Evolutionary conservation across 495 filamentous ascomycete species (phyloP).

Genomic region (Trichoderma asperelloides): DNA sequence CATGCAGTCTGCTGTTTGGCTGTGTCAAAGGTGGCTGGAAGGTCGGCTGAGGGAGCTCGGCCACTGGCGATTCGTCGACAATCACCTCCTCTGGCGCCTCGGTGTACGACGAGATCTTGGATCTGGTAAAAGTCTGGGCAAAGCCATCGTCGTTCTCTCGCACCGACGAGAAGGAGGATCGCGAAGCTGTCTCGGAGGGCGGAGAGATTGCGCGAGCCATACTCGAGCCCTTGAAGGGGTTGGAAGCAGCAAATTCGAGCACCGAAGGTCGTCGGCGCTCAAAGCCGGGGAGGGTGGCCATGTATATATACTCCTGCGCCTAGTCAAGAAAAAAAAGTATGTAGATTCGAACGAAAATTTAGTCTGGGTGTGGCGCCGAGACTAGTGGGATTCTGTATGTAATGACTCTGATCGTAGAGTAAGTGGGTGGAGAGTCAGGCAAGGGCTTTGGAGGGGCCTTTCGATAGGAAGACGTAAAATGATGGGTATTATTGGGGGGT

Average conservation of each 20-base stretch:
- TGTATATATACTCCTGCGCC: background rate
- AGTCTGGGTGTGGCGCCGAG: constrained; percentile 4
- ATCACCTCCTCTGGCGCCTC: constrained; percentile 32
- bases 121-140: constrained; percentile 63
- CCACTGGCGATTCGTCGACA: constrained; percentile 23
- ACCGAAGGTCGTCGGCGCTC: constrained; percentile 6
- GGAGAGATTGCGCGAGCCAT: constrained; percentile 1
- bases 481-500: background rate
- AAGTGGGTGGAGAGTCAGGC: constrained; percentile 2
- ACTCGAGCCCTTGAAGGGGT: background rate
- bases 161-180: constrained; percentile 50
- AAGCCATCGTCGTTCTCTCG: constrained; percentile 44
- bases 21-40: constrained; percentile 36
- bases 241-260: background rate
- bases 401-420: background rate
- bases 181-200: constrained; percentile 32
- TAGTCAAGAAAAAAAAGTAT: background rate
- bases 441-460: background rate
- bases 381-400: constrained; percentile 2
- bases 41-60: constrained; percentile 35
- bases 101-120: constrained; percentile 51
- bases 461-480: background rate
- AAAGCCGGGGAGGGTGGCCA: background rate
- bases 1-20: constrained; percentile 39
- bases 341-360: background rate